phyloP scores from a whole-genome alignment of 495 filamentous ascomycete species.

The Aspergillus haitiensis region DNA sequence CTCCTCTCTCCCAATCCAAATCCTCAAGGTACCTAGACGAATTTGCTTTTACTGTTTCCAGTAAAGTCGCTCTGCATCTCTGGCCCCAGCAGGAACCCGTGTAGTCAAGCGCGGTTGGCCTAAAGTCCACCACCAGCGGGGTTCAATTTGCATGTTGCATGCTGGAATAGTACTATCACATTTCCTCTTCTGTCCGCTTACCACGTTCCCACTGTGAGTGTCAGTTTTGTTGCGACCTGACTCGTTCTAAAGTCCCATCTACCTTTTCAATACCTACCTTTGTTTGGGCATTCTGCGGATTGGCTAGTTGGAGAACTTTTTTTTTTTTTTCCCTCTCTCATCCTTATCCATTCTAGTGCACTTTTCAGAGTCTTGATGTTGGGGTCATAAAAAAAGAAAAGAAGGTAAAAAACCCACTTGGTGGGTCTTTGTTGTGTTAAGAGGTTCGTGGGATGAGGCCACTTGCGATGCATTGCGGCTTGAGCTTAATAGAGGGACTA shows the following conservation, averaged over 20 bases:
- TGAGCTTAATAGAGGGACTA: conserved; percentile 17
- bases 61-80: background rate
- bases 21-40: background rate
- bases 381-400: background rate
- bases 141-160: conserved; percentile 5
- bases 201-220: conserved; percentile 6
- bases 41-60: background rate
- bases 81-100: conserved; percentile 4
- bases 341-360: too few species aligned
- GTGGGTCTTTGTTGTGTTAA: background rate
- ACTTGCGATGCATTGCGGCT: conserved; percentile 1
- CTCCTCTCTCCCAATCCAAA: background rate
- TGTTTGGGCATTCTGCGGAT: background rate
- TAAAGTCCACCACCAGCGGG: background rate
- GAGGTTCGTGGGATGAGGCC: background rate
- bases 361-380: too few species aligned
- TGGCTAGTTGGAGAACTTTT: background rate
- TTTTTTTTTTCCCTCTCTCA: background rate
- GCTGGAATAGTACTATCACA: conserved; percentile 1
- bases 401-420: background rate
- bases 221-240: background rate
- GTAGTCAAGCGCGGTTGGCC: background rate
- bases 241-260: background rate
- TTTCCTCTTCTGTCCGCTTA: background rate
- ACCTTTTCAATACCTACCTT: background rate